Percentiles rank a stretch among this genome's conserved stretches.
Conservation (phyloP, 176 grass and related monocot genomes). For the Phragmites australis region DNA sequence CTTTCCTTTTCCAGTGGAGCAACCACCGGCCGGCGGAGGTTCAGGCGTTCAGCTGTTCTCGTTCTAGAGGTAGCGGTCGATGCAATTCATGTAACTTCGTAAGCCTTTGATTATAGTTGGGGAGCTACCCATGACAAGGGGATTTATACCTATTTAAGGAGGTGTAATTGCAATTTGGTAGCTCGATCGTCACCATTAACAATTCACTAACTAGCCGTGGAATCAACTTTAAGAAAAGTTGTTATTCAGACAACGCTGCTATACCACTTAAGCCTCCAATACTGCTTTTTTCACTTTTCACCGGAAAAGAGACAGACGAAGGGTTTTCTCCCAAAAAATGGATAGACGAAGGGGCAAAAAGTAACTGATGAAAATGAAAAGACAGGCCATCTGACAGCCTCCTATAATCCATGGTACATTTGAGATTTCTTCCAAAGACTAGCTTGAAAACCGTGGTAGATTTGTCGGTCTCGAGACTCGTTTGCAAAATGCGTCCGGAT, state of each 20-base stretch:
- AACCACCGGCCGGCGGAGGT: neutral
- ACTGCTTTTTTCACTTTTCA: slow-evolving; percentile 3
- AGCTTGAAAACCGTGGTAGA: too few relatives aligned
- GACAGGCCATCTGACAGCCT: too few relatives aligned
- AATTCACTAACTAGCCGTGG: neutral
- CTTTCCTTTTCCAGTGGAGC: neutral
- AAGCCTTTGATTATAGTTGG: neutral
- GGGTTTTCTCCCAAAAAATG: too few relatives aligned
- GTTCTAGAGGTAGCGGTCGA: slow-evolving; percentile 1
- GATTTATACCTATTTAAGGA: neutral
- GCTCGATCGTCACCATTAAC: neutral
- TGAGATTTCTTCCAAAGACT: too few relatives aligned
- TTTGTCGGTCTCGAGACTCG: neutral
- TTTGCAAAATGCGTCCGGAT: neutral
- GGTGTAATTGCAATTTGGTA: neutral
- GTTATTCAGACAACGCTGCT: too few relatives aligned
- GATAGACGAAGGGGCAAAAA: too few relatives aligned
- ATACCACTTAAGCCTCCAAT: too few relatives aligned
- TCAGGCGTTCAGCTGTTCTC: slow-evolving; percentile 2
- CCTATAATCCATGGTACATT: too few relatives aligned
- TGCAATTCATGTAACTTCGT: neutral
- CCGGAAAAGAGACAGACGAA: neutral
- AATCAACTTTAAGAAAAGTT: neutral
- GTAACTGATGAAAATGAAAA: too few relatives aligned
- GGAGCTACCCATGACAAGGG: neutral